Evolutionary conservation across 192 early-diverging fungal species (phyloP), one percentile per base, ranked within the genome.

Genomic region (Backusella morwellensis): DNA sequence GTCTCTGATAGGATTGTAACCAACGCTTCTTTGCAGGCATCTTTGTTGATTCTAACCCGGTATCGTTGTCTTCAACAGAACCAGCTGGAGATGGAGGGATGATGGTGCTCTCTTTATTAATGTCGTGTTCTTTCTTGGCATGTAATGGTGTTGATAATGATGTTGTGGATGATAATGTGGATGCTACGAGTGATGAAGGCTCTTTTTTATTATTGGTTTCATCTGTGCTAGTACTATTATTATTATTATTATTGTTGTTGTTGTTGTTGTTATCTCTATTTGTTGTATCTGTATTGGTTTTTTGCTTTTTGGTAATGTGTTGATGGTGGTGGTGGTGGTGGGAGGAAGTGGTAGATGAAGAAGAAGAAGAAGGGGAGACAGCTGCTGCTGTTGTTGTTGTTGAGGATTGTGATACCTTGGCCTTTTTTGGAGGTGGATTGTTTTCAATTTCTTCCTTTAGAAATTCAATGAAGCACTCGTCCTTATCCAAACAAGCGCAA

Each of bases 401-500:
- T 59, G 56, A 29, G 1, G 56, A 29, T 14, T 63, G 21, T 63
- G 56, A 63, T 3, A 63, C 56, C 26, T 12, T 29, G 7, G 7
- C 56, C 41, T 50, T 72, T 47, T 44, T 72, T 32, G n/a, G 26
- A 44, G 68, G 40, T 35, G 40, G 26, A 29, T 34, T 41, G 4
- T 26, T 72, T 72, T 72, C 70, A 7, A 72, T 19, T 34, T 88
- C 87, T 44, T 73, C 75, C 35, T 78, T 63, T 76, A 86, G 76
- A 35, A 79, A 75, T 56, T 86, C 80, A 32, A 88, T 77, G 11
- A 88, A 74, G 50, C 87, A 88, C 6, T 70, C 74, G 0, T 83
- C 83, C 21, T 76, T 76, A 38, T 80, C 80, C 47, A 83, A 78
- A 35, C 87, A 88, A 21, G 85, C 87, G 74, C 87, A 88, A 38